Evolutionary conservation across 78 protist species (phyloP).

Genomic region (Creolimax fragrantissima): DNA sequence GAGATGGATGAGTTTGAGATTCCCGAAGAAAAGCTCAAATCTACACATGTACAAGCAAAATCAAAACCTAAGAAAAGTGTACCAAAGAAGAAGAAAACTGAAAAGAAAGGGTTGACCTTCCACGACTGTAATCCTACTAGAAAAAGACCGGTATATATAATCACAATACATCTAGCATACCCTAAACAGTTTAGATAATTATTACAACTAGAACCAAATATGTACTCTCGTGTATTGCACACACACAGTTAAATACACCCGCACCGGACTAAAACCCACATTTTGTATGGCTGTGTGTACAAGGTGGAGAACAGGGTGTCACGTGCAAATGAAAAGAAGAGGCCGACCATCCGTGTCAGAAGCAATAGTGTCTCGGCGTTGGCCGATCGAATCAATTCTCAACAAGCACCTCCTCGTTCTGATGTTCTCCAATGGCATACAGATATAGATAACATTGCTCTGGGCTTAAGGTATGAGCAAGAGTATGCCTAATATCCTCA

Average conservation of each 20-base stretch:
- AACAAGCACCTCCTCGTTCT: not conserved
- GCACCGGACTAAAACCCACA: too few relatives aligned
- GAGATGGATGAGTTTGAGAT: not conserved
- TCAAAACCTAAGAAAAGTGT: not conserved
- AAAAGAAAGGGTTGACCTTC: not conserved
- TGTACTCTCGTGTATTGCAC: not conserved
- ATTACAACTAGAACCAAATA: not conserved
- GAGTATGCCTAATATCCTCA: too few relatives aligned
- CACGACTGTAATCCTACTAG: not conserved
- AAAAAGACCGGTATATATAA: not conserved
- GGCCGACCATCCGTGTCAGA: not conserved
- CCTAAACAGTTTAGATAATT: not conserved
- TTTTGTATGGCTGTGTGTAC: too few relatives aligned
- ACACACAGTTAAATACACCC: not conserved
- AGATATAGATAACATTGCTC: not conserved
- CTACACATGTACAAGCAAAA: not conserved
- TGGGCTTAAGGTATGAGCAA: not conserved
- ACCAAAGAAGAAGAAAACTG: not conserved
- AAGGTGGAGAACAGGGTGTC: not conserved
- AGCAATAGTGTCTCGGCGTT: not conserved
- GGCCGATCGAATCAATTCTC: not conserved
- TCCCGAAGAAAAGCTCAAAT: not conserved
- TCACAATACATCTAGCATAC: not conserved
- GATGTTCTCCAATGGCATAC: not conserved
- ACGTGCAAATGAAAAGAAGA: not conserved